Base-by-base conservation (phyloP, 257 asterid genomes). In the Solanum corneliomulleri region DNA sequence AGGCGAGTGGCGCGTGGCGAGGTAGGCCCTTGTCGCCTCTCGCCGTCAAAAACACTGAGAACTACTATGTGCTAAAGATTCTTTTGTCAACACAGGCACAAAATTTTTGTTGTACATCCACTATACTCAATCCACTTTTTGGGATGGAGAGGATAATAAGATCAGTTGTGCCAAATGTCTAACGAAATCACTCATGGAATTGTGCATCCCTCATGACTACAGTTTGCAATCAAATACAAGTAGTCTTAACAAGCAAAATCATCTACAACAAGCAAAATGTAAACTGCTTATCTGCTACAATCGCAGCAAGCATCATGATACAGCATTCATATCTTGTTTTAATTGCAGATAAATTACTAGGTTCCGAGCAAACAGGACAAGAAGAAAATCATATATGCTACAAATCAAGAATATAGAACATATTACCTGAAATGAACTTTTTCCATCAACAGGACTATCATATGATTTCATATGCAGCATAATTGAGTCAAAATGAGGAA, bases 391-490 rank as follows among this genome's bases (percentile, higher is more conserved):
- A 42, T n/a, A 35, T 11, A 33, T 47, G 82, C 27, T 45, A 14
- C 21, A 18, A n/a, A 44, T 77, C 18, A 83, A 21, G 56, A n/a
- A 37, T 7, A 39, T 37, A 16, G 29, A 82, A 62, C 69, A 45
- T 27, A 33, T 39, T 83, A 96, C 99, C 97, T 97, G 99, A 92
- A 97, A 97, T 13, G 99, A 97, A 92, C 99, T 97, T 92, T 97
- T 97, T 86, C 99, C 99, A 90, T 97, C 99, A 6, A 93, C 95
- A 58, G 99, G 99, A 89, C 99, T 97, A 88, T 97, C 99, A 85
- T 94, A 95, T 87, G 99, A 95, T 93, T 95, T 97, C 98, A 96
- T 95, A 91, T 97, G 99, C 84, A 97, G 95, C 94, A 95, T 97
- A 85, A 97, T 94, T 41, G 98, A 92, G 89, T 97, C 99, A 68